Evolutionary conservation across 2,329 filamentous ascomycete species (phyloP), one percentile per base, ranked within the genome.

Genomic region (Penicillium capsulatum): DNA sequence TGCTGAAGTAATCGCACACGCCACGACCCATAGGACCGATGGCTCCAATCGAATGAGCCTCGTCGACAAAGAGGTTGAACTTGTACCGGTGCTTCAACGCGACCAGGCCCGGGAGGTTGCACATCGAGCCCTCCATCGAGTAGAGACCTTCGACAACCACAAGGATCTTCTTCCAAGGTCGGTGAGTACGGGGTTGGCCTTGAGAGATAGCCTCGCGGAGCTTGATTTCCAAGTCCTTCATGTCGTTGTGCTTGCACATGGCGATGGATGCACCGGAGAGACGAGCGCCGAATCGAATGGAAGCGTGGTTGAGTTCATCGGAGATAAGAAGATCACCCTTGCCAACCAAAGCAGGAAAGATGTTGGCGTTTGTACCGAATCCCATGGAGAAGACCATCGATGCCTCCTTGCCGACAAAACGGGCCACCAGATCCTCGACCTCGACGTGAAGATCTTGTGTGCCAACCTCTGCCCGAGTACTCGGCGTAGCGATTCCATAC

Each of bases 311-410:
- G 40, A 98, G 76, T 67, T 98, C 92, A 65, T 98, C 92, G 0
- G 91, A 97, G 55, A 98, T 86, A 61, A 98, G 84, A 37, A 98
- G 76, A 59, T 86, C 94, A 45, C 92, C 92, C 70, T 94, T 97
- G 57, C 84, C 84, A 38, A 95, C 86, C 29, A 98, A 75, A 24
- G 90, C 89, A 3, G 91, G 88, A 74, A 98, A 97, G 11, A 90
- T 81, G 51, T 84, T 87, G 19, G 91, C 84, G 60, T 98, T 98
- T 50, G 92, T 98, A 47, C 90, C 89, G 63, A 95, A 98, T 22
- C 92, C 92, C 92, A 98, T 98, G 16, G 91, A 96, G 72, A 97
- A 97, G 36, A 98, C 83, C 83, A 96, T 96, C 17, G 92, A 84
- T 17, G 86, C 81, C 42, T 90, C 85, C 73, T 97, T 98, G 63